Conservation (phyloP, 1,284 basidiomycete genomes). For the Leccinum colubrinum region DNA sequence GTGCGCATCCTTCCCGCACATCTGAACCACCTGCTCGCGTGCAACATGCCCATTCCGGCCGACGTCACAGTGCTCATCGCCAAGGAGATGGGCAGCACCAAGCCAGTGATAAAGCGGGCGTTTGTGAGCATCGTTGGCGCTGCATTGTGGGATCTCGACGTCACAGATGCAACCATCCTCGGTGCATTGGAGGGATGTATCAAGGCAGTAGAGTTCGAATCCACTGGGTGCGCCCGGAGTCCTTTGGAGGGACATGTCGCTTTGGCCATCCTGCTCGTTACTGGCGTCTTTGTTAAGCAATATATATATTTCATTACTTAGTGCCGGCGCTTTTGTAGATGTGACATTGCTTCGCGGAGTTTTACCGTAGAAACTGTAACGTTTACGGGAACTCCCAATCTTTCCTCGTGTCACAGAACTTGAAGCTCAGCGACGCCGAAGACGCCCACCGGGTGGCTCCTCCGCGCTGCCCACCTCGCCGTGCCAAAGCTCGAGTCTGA, state of each 20-base stretch:
- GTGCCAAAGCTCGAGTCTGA: conserved; percentile 52
- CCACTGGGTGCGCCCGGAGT: conserved; percentile 55
- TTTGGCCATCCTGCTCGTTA: conserved; percentile 59
- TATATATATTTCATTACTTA: background rate
- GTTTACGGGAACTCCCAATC: conserved; percentile 47
- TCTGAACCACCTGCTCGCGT: conserved; percentile 50
- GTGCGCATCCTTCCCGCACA: conserved; percentile 57
- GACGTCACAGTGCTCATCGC: conserved; percentile 50
- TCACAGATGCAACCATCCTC: conserved; percentile 44
- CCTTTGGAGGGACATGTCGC: conserved; percentile 85
- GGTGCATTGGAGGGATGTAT: conserved; percentile 68
- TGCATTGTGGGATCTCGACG: conserved; percentile 41
- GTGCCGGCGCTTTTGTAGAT: conserved; percentile 14
- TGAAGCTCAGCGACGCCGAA: conserved; percentile 56
- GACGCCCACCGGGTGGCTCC: conserved; percentile 62
- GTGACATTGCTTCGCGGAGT: conserved; percentile 36
- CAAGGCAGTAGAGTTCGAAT: conserved; percentile 59
- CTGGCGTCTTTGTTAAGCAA: conserved; percentile 50
- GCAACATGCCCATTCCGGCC: conserved; percentile 36
- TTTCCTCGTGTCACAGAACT: conserved; percentile 55
- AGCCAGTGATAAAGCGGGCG: conserved; percentile 50
- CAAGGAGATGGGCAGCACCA: conserved; percentile 66
- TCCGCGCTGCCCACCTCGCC: conserved; percentile 62
- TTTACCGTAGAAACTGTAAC: conserved; percentile 38
- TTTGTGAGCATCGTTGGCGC: conserved; percentile 53